A percentile compares a stretch with the other conserved stretches of the same genome.
Evolutionary conservation across 2,329 filamentous ascomycete genomes (phyloP).

Genomic region (Lachnellula occidentalis): DNA sequence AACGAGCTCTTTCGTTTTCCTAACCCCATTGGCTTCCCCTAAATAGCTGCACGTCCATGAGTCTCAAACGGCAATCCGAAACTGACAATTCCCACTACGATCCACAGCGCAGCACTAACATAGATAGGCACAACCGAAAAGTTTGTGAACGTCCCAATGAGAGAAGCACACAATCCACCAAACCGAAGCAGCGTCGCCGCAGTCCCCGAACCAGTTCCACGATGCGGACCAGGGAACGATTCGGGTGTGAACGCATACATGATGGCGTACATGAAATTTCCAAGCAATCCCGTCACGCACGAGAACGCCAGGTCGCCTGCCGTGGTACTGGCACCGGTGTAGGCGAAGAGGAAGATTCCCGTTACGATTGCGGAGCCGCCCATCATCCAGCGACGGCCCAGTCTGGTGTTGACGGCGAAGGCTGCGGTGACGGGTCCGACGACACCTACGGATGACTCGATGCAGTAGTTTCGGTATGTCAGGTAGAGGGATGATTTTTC

Average conservation of each 20-base stretch:
- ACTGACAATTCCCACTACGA: slow-evolving; percentile 37
- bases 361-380: slow-evolving; percentile 12
- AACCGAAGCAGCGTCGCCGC: slow-evolving; percentile 36
- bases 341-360: slow-evolving; percentile 20
- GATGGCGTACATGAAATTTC: slow-evolving; percentile 26
- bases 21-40: background rate
- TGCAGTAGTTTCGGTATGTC: slow-evolving; percentile 9
- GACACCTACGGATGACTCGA: slow-evolving; percentile 4
- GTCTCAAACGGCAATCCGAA: slow-evolving; percentile 42
- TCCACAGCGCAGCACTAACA: slow-evolving; percentile 40
- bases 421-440: slow-evolving; percentile 5
- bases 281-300: slow-evolving; percentile 19
- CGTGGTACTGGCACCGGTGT: slow-evolving; percentile 17
- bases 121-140: slow-evolving; percentile 41
- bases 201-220: slow-evolving; percentile 48
- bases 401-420: slow-evolving; percentile 8
- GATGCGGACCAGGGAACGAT: slow-evolving; percentile 49
- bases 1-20: background rate
- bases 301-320: slow-evolving; percentile 23
- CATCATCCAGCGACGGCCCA: slow-evolving; percentile 11
- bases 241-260: slow-evolving; percentile 49
- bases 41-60: slow-evolving; percentile 25
- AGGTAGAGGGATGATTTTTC: slow-evolving; percentile 2
- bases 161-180: slow-evolving; percentile 37
- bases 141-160: slow-evolving; percentile 39